Percentiles rank a stretch among this genome's conserved stretches.
Evolutionary conservation across 176 grass and related monocot species (phyloP).

Genomic region (Oropetium thomaeum): DNA sequence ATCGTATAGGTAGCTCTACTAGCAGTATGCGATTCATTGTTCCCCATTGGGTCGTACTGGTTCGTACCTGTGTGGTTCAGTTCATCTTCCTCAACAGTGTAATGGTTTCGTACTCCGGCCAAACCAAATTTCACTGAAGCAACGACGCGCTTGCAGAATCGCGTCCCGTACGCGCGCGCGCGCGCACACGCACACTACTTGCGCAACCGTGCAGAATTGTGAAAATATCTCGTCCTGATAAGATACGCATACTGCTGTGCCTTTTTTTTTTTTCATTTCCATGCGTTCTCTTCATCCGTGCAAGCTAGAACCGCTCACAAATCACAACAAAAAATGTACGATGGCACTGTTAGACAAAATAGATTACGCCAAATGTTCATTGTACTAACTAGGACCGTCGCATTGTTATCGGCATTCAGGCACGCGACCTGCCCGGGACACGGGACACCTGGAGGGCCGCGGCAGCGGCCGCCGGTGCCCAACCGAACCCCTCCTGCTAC

Average conservation of each 20-base stretch:
- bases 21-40: not conserved
- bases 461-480: not conserved
- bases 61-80: not conserved
- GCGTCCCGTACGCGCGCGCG: not conserved
- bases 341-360: too few species aligned
- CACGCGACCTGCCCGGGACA: too few species aligned
- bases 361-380: too few species aligned
- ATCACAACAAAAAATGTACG: too few species aligned
- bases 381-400: too few species aligned
- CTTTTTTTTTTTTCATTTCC: not conserved
- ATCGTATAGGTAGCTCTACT: too few species aligned
- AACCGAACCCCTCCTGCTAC: not conserved
- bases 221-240: not conserved
- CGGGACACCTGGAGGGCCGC: not conserved
- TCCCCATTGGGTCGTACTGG: not conserved
- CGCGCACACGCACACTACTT: not conserved
- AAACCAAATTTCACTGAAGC: not conserved
- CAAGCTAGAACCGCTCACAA: not conserved
- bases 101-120: not conserved
- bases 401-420: too few species aligned
- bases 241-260: not conserved
- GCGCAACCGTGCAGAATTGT: not conserved
- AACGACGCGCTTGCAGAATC: not conserved
- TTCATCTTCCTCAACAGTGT: not conserved
- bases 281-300: not conserved